Evolutionary conservation across 345 rosid genomes (phyloP).

Genomic region (Salix viminalis): DNA sequence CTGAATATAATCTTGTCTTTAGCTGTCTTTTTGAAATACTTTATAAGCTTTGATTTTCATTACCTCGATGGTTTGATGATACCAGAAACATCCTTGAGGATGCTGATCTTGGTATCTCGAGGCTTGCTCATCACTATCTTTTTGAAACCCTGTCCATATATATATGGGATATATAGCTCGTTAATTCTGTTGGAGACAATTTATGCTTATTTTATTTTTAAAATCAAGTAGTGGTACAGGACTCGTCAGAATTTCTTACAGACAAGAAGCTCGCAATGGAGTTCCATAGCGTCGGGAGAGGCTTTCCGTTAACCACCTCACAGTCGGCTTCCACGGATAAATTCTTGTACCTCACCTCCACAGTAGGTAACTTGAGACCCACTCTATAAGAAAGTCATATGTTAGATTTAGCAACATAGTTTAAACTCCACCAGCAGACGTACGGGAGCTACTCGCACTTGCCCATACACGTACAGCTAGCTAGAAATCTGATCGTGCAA

Average conservation of each 20-base stretch:
- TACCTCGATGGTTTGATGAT: constrained; percentile 11
- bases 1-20: neutral
- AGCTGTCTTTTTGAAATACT: neutral
- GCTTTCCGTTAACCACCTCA: constrained; percentile 31
- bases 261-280: neutral
- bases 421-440: no score
- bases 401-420: neutral
- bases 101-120: neutral
- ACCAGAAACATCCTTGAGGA: constrained; percentile 8
- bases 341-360: constrained; percentile 42
- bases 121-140: no score
- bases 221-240: no score
- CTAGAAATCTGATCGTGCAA: no score
- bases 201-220: no score
- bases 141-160: no score
- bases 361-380: constrained; percentile 33
- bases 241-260: neutral
- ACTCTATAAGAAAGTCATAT: constrained; percentile 23
- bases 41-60: neutral
- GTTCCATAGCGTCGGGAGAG: constrained; percentile 51
- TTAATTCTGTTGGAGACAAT: no score
- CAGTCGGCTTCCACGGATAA: constrained; percentile 38
- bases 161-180: no score
- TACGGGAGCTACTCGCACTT: no score
- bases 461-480: no score